Percentiles rank a stretch among this genome's conserved stretches.
These are phyloP conservation scores for Geotrichum cucujoidarum DNA, from an alignment of 1,139 yeast genomes.

Conservation along the genomic window DNA sequence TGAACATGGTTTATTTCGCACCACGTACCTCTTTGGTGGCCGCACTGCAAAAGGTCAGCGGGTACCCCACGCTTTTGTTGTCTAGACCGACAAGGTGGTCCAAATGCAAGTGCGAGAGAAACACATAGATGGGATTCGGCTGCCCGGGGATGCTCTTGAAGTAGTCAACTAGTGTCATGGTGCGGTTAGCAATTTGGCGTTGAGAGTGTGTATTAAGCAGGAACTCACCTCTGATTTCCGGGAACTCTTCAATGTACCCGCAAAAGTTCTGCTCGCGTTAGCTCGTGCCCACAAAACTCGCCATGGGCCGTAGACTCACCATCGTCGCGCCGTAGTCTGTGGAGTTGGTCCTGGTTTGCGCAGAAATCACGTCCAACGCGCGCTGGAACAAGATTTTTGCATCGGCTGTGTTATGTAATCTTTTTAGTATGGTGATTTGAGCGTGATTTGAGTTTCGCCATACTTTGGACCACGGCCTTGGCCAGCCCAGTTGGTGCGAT, in stretches of 20 bases:
- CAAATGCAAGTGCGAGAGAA: conserved; percentile 54
- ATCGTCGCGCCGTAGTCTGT: not conserved
- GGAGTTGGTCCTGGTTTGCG: too few relatives aligned
- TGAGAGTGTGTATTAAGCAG: too few relatives aligned
- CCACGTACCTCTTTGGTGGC: conserved; percentile 40
- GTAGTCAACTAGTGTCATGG: conserved; percentile 40
- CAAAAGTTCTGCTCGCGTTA: conserved; percentile 24
- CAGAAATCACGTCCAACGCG: too few relatives aligned
- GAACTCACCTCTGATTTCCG: conserved; percentile 35
- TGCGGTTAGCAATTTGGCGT: too few relatives aligned
- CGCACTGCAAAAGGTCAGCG: conserved; percentile 46
- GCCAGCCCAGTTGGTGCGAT: too few relatives aligned
- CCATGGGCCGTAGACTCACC: not conserved
- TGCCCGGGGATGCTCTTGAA: conserved; percentile 30
- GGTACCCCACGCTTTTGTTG: conserved; percentile 39
- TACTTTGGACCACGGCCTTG: too few relatives aligned
- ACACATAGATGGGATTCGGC: conserved; percentile 32
- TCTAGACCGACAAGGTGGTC: conserved; percentile 54
- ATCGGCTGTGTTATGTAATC: too few relatives aligned
- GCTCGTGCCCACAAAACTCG: not conserved
- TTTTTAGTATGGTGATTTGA: too few relatives aligned
- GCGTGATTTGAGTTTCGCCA: too few relatives aligned
- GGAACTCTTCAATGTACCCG: conserved; percentile 36
- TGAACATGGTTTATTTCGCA: not conserved
- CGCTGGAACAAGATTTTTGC: too few relatives aligned